Conservation (phyloP, 129 eudicot genomes). For the Glebionis coronaria region DNA sequence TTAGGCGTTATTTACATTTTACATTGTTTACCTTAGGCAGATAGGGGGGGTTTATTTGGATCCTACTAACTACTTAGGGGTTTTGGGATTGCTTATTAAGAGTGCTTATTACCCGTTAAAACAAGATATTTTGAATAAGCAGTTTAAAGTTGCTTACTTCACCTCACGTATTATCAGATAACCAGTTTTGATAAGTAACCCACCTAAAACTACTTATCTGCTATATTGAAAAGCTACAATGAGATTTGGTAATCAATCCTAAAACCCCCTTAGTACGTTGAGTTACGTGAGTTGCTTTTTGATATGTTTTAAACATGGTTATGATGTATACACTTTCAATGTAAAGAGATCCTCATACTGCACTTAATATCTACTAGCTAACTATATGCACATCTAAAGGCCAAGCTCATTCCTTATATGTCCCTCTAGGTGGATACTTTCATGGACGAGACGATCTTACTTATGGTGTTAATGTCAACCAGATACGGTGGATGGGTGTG, state of each 20-base stretch:
- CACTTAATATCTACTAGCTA: neutral
- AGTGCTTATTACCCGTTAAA: too few relatives aligned
- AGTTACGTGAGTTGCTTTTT: neutral
- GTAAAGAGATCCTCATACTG: neutral
- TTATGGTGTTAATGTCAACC: slow-evolving; percentile 72
- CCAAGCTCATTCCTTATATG: slow-evolving; percentile 15
- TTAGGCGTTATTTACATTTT: neutral
- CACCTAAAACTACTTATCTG: too few relatives aligned
- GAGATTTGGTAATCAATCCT: too few relatives aligned
- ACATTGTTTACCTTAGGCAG: slow-evolving; percentile 11
- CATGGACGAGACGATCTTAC: slow-evolving; percentile 74
- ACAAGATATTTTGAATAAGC: too few relatives aligned
- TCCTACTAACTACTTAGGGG: neutral
- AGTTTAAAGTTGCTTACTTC: too few relatives aligned
- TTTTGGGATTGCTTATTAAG: too few relatives aligned
- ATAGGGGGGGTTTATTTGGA: neutral
- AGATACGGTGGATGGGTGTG: slow-evolving; percentile 87
- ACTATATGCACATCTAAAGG: neutral
- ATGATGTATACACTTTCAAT: slow-evolving; percentile 1
- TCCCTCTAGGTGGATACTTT: slow-evolving; percentile 69
- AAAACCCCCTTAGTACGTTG: neutral
- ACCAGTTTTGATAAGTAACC: too few relatives aligned
- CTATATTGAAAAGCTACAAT: too few relatives aligned
- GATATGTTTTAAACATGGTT: slow-evolving; percentile 3
- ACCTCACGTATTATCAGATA: too few relatives aligned